Evolutionary conservation across 2,329 filamentous ascomycete species (phyloP).

Genomic region (Venturia pyrina): DNA sequence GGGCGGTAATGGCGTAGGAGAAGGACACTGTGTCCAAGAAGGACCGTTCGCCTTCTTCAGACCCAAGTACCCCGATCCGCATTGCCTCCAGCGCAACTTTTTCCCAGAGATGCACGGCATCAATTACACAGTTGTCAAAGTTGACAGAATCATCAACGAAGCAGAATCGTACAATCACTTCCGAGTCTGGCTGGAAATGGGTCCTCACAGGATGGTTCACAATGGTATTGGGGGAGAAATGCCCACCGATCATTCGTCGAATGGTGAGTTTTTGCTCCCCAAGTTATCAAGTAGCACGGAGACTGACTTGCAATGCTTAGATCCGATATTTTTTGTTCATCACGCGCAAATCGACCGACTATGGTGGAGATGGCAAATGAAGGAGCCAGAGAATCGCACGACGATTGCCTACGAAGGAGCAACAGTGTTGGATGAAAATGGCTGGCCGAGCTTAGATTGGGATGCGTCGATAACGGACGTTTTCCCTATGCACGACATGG

Average conservation of each 20-base stretch:
- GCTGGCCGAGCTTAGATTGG: background rate
- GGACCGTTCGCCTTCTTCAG: background rate
- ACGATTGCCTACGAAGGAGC: background rate
- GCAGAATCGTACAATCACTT: background rate
- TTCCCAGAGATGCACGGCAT: constrained; percentile 3
- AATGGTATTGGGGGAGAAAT: constrained; percentile 5
- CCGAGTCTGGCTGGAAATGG: background rate
- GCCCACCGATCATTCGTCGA: constrained; percentile 3
- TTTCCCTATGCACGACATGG: background rate
- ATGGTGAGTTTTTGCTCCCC: background rate
- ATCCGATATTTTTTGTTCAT: constrained; percentile 13
- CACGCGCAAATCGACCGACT: constrained; percentile 12
- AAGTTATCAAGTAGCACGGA: background rate
- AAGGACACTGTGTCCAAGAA: background rate
- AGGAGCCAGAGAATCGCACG: constrained; percentile 5
- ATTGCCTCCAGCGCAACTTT: constrained; percentile 4
- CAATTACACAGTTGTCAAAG: background rate
- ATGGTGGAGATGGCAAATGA: constrained; percentile 11
- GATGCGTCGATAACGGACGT: background rate
- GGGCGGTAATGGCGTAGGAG: background rate
- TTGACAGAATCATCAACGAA: background rate
- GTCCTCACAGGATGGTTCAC: constrained; percentile 3
- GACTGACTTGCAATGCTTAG: background rate
- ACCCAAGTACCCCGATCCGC: background rate
- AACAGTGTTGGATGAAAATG: background rate